A percentile compares a stretch with the other conserved stretches of the same genome.
Evolutionary conservation across 441 rosid genomes (phyloP).

Genomic region (Viola pubescens): DNA sequence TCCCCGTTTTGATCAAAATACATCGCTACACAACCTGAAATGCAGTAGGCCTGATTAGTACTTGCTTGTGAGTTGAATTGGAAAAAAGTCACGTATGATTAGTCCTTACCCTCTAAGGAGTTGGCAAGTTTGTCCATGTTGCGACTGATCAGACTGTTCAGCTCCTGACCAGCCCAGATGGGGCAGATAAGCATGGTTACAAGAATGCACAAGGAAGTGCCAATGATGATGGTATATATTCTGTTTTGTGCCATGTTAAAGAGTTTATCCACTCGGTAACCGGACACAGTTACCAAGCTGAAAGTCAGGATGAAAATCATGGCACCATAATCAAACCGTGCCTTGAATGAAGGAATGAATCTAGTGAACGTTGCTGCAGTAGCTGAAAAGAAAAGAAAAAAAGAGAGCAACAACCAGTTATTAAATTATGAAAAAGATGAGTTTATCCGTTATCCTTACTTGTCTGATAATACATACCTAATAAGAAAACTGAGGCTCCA

Average conservation of each 20-base stretch:
- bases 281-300: constrained; percentile 56
- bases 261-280: constrained; percentile 53
- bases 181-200: constrained; percentile 58
- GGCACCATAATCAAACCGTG: constrained; percentile 61
- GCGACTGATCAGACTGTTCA: constrained; percentile 38
- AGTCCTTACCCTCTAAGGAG: constrained; percentile 57
- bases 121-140: constrained; percentile 57
- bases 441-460: too few species aligned
- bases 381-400: constrained; percentile 35
- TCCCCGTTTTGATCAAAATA: constrained; percentile 24
- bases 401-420: too few species aligned
- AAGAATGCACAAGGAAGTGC: constrained; percentile 46
- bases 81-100: neutral
- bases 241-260: constrained; percentile 48
- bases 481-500: constrained; percentile 53
- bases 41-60: neutral
- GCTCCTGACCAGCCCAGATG: constrained; percentile 90
- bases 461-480: constrained; percentile 34
- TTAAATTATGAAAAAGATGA: too few species aligned
- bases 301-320: constrained; percentile 74
- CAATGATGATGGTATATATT: constrained; percentile 53
- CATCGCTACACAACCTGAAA: constrained; percentile 35
- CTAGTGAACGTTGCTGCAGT: constrained; percentile 55
- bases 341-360: constrained; percentile 62
- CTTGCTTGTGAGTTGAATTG: neutral